Percentiles rank a stretch among this genome's conserved stretches.
These are phyloP conservation scores for Nicotiana obtusifolia DNA, from an alignment of 257 asterid genomes.

Conservation along the genomic window DNA sequence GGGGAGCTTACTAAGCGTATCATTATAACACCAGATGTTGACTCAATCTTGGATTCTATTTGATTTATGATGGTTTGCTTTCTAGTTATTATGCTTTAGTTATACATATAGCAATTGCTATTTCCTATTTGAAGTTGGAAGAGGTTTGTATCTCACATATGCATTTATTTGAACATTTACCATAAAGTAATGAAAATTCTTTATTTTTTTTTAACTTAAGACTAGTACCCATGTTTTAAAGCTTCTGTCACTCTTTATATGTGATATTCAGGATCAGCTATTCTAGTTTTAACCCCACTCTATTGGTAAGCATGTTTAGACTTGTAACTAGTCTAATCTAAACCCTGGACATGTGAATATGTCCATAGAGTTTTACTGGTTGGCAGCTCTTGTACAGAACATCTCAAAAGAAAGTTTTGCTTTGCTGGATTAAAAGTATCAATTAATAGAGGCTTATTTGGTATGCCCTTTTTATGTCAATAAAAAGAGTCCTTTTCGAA, in stretches of 20 bases:
- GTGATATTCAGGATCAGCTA: not conserved
- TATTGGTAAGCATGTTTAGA: not conserved
- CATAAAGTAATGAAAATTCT: not conserved
- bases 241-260: not conserved
- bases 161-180: not conserved
- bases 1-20: slow-evolving; percentile 64
- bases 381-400: not conserved
- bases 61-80: slow-evolving; percentile 27
- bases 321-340: not conserved
- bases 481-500: too few species aligned
- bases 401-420: not conserved
- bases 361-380: not conserved
- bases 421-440: not conserved
- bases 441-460: not conserved
- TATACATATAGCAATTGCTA: not conserved
- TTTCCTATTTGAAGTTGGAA: not conserved
- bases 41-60: slow-evolving; percentile 40
- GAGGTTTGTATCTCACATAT: not conserved
- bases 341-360: not conserved
- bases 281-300: not conserved
- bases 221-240: not conserved
- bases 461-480: not conserved
- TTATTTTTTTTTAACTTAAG: not conserved
- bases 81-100: not conserved
- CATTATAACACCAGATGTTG: slow-evolving; percentile 54